Conservation (phyloP, 2,329 filamentous ascomycete genomes). For the Ophiosphaerella korrae region DNA sequence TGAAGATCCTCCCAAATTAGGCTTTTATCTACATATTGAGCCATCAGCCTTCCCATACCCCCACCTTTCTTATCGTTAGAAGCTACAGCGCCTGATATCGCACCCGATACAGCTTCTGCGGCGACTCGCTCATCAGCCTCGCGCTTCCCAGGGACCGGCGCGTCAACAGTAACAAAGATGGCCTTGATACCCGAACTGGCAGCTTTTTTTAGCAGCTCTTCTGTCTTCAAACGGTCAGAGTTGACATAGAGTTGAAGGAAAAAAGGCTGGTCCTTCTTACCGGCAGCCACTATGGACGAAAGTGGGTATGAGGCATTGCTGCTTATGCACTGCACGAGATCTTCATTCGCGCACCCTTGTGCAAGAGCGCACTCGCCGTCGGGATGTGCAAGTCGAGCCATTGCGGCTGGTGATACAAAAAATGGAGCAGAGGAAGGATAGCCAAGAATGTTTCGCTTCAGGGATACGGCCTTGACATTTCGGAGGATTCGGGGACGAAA, state of each 20-base stretch:
- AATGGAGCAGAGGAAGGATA: slow-evolving; percentile 39
- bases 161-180: slow-evolving; percentile 24
- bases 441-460: slow-evolving; percentile 24
- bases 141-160: slow-evolving; percentile 20
- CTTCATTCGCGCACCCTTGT: slow-evolving; percentile 14
- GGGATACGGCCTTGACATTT: slow-evolving; percentile 28
- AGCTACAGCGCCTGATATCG: slow-evolving; percentile 49
- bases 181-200: slow-evolving; percentile 9
- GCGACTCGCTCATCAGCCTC: slow-evolving; percentile 19
- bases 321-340: slow-evolving; percentile 32
- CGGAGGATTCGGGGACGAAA: too few relatives aligned
- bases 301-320: slow-evolving; percentile 27
- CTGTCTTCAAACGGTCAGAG: not conserved
- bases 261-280: slow-evolving; percentile 1
- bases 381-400: slow-evolving; percentile 27
- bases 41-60: slow-evolving; percentile 62
- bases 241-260: slow-evolving; percentile 26
- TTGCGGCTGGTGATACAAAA: slow-evolving; percentile 33
- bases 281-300: slow-evolving; percentile 12
- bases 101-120: slow-evolving; percentile 4
- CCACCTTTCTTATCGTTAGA: slow-evolving; percentile 61
- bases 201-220: not conserved
- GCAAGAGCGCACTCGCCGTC: slow-evolving; percentile 32
- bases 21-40: slow-evolving; percentile 46
- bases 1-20: slow-evolving; percentile 27